A percentile compares a stretch with the other conserved stretches of the same genome.
Evolutionary conservation across 257 asterid genomes (phyloP).

Genomic region (Mentha longifolia): DNA sequence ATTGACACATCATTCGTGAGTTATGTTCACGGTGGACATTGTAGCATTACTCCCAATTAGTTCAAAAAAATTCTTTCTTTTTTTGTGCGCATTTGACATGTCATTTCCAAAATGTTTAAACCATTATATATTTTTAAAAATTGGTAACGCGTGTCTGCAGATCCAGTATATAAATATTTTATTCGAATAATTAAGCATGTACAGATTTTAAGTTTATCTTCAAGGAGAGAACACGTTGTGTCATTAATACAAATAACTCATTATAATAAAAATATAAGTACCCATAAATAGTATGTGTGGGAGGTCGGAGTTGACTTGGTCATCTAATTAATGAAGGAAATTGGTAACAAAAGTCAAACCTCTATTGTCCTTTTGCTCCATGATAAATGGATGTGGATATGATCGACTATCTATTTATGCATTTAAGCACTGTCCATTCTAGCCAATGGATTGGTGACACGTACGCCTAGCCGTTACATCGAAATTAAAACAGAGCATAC

Average conservation of each 20-base stretch:
- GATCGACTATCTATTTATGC: neutral
- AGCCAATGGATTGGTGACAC: constrained; percentile 30
- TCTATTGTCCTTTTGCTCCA: constrained; percentile 7
- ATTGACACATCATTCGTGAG: too few relatives aligned
- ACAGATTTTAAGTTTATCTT: too few relatives aligned
- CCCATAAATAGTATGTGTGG: neutral
- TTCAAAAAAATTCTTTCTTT: neutral
- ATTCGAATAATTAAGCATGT: too few relatives aligned
- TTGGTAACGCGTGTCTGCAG: neutral
- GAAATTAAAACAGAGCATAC: neutral
- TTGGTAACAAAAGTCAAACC: constrained; percentile 24
- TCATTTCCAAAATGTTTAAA: neutral
- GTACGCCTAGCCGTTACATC: constrained; percentile 21
- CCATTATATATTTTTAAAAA: neutral
- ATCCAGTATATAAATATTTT: too few relatives aligned
- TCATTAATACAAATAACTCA: neutral
- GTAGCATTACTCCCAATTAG: too few relatives aligned
- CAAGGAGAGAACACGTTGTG: neutral
- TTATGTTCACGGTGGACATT: too few relatives aligned
- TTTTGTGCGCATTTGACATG: neutral
- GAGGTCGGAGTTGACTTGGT: constrained; percentile 24
- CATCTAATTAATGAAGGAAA: neutral
- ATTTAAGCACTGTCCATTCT: constrained; percentile 6
- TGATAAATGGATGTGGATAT: neutral
- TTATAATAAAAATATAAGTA: neutral